phyloP scores from a whole-genome alignment of 1,284 basidiomycete species.

The Schizopora paradoxa region DNA sequence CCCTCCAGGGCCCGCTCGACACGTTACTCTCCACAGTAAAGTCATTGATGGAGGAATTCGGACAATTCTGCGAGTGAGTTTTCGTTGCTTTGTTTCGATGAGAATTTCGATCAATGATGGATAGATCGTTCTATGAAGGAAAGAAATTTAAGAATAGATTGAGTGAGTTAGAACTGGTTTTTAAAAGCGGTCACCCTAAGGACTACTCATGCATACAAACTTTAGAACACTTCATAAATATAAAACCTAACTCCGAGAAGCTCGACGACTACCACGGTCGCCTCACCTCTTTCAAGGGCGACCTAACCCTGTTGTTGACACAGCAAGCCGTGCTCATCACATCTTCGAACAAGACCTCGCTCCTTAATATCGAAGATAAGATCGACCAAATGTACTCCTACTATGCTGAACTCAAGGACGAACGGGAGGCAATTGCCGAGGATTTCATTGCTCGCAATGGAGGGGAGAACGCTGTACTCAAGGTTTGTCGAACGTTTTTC shows the following conservation, averaged over 20 bases:
- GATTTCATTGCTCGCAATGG: slow-evolving; percentile 7
- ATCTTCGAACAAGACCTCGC: slow-evolving; percentile 7
- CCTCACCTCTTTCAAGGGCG: slow-evolving; percentile 9
- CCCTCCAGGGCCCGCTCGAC: slow-evolving; percentile 9
- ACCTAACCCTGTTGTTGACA: slow-evolving; percentile 12
- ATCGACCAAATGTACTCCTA: slow-evolving; percentile 4
- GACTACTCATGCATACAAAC: too few species aligned
- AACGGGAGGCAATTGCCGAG: slow-evolving; percentile 6
- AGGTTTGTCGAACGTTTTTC: too few species aligned
- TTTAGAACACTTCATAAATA: slow-evolving; percentile 13
- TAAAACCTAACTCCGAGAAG: slow-evolving; percentile 12
- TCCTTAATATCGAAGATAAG: slow-evolving; percentile 11
- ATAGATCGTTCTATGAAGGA: slow-evolving; percentile 17
- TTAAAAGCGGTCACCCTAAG: not conserved
- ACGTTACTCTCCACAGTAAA: too few species aligned
- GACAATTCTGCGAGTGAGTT: slow-evolving; percentile 19
- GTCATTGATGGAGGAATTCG: slow-evolving; percentile 21
- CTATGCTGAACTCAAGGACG: slow-evolving; percentile 4
- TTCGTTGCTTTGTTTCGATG: not conserved
- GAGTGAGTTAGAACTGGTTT: slow-evolving; percentile 1
- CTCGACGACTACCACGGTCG: slow-evolving; percentile 11
- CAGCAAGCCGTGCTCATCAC: slow-evolving; percentile 16
- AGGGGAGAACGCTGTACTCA: slow-evolving; percentile 2
- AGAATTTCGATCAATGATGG: too few species aligned
- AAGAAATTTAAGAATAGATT: slow-evolving; percentile 15